Evolutionary conservation across 495 filamentous ascomycete species (phyloP).

Genomic region (Neurospora tetrasperma): DNA sequence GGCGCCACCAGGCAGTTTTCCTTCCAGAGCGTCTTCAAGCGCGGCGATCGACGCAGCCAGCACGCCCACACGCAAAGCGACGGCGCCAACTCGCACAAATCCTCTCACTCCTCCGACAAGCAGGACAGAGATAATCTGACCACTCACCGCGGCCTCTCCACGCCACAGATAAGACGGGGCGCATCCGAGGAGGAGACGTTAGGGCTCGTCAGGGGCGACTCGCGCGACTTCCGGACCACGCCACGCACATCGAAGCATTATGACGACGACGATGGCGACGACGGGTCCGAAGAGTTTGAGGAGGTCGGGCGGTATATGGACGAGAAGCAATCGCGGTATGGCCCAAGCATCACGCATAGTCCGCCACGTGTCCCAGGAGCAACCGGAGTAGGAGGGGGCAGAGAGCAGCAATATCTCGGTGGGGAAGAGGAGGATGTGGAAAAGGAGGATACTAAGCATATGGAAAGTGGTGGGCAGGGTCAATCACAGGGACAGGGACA

Average conservation of each 20-base stretch:
- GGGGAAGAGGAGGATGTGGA: neutral
- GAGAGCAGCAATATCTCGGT: neutral
- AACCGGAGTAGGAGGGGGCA: neutral
- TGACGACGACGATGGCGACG: constrained; percentile 22
- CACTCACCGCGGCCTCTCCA: constrained; percentile 32
- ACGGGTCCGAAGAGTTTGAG: constrained; percentile 17
- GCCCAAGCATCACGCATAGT: constrained; percentile 31
- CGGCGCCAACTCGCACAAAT: constrained; percentile 21
- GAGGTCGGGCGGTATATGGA: constrained; percentile 21
- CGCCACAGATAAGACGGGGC: constrained; percentile 31
- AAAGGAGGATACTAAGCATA: neutral
- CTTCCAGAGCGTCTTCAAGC: constrained; percentile 72
- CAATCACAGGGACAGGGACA: neutral
- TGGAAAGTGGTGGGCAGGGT: neutral
- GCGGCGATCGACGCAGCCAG: constrained; percentile 11
- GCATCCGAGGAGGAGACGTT: constrained; percentile 83
- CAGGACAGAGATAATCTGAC: constrained; percentile 33
- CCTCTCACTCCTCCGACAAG: constrained; percentile 17
- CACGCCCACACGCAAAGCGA: constrained; percentile 31
- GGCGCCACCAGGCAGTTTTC: constrained; percentile 69
- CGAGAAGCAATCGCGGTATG: constrained; percentile 29
- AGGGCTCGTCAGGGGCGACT: constrained; percentile 76
- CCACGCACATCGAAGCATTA: constrained; percentile 30
- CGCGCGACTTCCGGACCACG: constrained; percentile 34
- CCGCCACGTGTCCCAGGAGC: constrained; percentile 3